A percentile compares a stretch with the other conserved stretches of the same genome.
These are phyloP conservation scores for Fusarium denticulatum DNA, from an alignment of 2,329 filamentous ascomycete genomes.

Conservation along the genomic window DNA sequence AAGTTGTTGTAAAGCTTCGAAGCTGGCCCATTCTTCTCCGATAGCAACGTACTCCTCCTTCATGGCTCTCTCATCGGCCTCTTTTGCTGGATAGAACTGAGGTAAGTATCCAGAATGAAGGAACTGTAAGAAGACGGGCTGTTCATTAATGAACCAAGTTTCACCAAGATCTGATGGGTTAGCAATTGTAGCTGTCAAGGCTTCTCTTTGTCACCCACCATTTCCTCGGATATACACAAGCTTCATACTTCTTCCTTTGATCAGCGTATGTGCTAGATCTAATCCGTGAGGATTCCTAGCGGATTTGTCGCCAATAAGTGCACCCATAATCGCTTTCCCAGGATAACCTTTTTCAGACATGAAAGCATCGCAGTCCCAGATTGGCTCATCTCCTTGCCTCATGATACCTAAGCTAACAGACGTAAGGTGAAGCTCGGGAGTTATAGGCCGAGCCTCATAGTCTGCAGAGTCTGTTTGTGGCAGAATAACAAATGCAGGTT, in stretches of 20 bases:
- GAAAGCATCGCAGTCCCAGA: slow-evolving; percentile 20
- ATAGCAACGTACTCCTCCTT: slow-evolving; percentile 14
- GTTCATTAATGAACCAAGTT: slow-evolving; percentile 27
- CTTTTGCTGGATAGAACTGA: slow-evolving; percentile 17
- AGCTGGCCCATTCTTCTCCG: slow-evolving; percentile 24
- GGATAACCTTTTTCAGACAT: background rate
- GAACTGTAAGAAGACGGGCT: slow-evolving; percentile 21
- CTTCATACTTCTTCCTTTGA: background rate
- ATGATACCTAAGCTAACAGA: background rate
- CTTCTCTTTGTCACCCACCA: background rate
- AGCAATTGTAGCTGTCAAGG: background rate
- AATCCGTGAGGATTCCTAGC: slow-evolving; percentile 13
- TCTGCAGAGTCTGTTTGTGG: slow-evolving; percentile 6
- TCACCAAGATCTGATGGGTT: slow-evolving; percentile 11
- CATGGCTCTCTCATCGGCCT: background rate
- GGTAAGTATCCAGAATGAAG: slow-evolving; percentile 21
- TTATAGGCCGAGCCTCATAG: background rate
- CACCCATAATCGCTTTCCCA: slow-evolving; percentile 13
- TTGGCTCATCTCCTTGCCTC: background rate
- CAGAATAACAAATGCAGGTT: slow-evolving; percentile 12
- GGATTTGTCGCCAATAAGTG: slow-evolving; percentile 15
- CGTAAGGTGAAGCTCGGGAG: background rate
- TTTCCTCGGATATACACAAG: slow-evolving; percentile 23
- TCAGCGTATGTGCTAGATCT: slow-evolving; percentile 14
- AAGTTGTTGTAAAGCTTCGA: slow-evolving; percentile 14